A percentile compares a stretch with the other conserved stretches of the same genome.
Conservation (phyloP, 1,139 yeast species). For the Debaryomyces sp. region DNA sequence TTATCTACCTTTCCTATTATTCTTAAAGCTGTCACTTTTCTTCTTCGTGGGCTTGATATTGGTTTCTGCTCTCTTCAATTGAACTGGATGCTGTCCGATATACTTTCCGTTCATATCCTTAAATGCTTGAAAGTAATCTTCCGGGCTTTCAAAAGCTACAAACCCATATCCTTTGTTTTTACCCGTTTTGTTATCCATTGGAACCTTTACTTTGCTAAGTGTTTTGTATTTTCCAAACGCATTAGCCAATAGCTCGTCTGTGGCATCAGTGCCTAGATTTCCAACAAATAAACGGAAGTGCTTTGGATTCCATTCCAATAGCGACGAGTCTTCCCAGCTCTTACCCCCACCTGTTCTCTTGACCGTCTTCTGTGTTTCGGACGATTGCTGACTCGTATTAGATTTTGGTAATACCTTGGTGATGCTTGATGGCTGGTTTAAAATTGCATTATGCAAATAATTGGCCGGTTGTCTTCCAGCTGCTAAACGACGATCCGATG, state of each 20-base stretch:
- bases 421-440: constrained; percentile 3
- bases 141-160: constrained; percentile 62
- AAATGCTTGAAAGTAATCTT: constrained; percentile 69
- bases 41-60: constrained; percentile 36
- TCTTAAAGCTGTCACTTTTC: constrained; percentile 9
- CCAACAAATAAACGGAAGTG: constrained; percentile 78
- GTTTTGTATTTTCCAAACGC: constrained; percentile 57
- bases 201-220: constrained; percentile 58
- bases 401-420: constrained; percentile 5
- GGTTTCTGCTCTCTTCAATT: constrained; percentile 66
- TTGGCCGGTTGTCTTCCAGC: constrained; percentile 49
- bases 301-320: constrained; percentile 63
- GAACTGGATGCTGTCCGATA: constrained; percentile 74
- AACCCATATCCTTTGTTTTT: constrained; percentile 70
- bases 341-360: constrained; percentile 47
- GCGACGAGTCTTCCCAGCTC: constrained; percentile 50
- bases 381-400: background rate
- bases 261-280: constrained; percentile 69
- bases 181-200: constrained; percentile 44
- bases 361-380: constrained; percentile 31
- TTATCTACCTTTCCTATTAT: background rate
- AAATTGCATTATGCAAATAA: constrained; percentile 34
- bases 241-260: constrained; percentile 51
- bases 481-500: constrained; percentile 57
- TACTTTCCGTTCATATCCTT: constrained; percentile 78